Percentiles rank a stretch among this genome's conserved stretches.
phyloP scores from a whole-genome alignment of 345 rosid species.

The Populus tremula region DNA sequence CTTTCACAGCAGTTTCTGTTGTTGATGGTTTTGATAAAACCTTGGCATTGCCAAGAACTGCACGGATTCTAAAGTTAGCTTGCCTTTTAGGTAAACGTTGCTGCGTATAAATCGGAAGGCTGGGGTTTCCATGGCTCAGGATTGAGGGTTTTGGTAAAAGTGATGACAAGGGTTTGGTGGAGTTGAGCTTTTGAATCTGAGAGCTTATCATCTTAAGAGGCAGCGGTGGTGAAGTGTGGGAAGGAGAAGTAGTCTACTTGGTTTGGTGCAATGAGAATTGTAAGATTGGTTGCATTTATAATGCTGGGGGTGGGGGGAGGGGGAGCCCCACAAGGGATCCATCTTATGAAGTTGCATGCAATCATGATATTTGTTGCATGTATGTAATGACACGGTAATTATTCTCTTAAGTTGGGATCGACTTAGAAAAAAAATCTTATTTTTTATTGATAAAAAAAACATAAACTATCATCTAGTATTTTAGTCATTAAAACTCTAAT shows the following conservation, averaged over 20 bases:
- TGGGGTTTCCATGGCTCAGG: background rate
- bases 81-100: background rate
- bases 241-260: background rate
- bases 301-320: background rate
- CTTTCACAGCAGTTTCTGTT: background rate
- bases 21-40: background rate
- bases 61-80: background rate
- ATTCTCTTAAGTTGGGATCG: no score
- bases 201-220: conserved; percentile 4
- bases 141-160: conserved; percentile 1
- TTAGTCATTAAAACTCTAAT: no score
- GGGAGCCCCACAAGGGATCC: no score
- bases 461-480: no score
- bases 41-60: background rate
- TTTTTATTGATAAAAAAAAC: no score
- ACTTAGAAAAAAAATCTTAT: no score
- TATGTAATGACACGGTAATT: no score
- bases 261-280: background rate
- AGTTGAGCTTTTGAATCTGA: conserved; percentile 13
- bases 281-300: background rate
- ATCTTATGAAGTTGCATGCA: no score
- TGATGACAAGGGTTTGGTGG: background rate
- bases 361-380: background rate
- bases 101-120: background rate
- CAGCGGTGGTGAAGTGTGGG: background rate